Base-by-base conservation (phyloP, 108 stramenopile genomes). In the Fistulifera pelliculosa region DNA sequence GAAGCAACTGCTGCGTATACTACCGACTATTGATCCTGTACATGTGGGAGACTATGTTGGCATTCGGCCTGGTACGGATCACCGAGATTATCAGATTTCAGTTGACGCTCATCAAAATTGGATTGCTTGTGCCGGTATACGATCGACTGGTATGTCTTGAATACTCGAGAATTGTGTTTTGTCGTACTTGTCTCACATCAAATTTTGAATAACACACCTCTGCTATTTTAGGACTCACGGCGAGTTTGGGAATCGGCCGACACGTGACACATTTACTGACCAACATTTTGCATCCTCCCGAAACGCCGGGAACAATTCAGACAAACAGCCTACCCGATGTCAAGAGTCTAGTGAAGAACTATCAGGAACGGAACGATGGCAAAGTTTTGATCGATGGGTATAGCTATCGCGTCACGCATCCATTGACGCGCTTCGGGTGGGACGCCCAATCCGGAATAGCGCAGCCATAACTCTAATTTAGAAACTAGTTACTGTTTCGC, bases 81-180 rank as follows among this genome's bases (percentile, higher is more conserved):
- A 79, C 21, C 69, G 83, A 25, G 85, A 87, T 69, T 87, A 85
- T 60, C 83, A 92, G 49, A 81, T 91, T 35, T 66, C 66, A 26
- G 24, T 74, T 27, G 17, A 42, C 14, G 56, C 74, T 14, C 21
- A 55, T 11, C 39, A 57, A n/a, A 25, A 53, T 18, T 87, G 81
- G 65, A 61, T 92, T 38, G 77, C 73, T 16, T 85, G 77, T 8
- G 90, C 81, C 14, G 76, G 83, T 15, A 87, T 92, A 24, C 71
- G 90, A 15, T 81, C 79, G 10, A 92, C 90, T 27, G 31, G 31
- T 35, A 35, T 6, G 31, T n/a, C n/a, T n/a, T 35, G 31, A 35
- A 35, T 3, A 35, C 3, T 35, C 31, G 31, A 35, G 31, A 8
- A 35, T 35, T 8, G 8, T 6, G 8, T n/a, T 35, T 35, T 35